Evolutionary conservation across 306 rosid genomes (phyloP).

Genomic region (Lagenaria siceraria): DNA sequence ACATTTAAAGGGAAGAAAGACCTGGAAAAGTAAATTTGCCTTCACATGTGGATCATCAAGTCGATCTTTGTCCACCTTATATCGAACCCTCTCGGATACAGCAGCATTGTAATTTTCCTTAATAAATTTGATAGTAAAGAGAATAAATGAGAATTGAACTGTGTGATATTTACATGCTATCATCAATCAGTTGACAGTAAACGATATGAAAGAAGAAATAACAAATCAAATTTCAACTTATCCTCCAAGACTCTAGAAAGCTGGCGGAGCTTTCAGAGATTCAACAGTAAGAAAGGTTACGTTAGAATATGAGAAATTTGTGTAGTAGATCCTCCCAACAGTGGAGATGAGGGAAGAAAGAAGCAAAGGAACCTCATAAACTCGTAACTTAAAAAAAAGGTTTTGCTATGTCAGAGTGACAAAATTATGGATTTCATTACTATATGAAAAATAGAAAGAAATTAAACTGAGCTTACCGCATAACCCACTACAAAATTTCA

Average conservation of each 20-base stretch:
- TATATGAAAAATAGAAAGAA: background rate
- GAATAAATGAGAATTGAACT: background rate
- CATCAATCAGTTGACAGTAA: background rate
- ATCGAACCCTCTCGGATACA: conserved; percentile 62
- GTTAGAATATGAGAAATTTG: background rate
- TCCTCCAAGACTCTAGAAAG: background rate
- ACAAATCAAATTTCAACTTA: background rate
- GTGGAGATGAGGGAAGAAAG: background rate
- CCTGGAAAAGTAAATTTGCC: conserved; percentile 91
- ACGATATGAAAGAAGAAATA: background rate
- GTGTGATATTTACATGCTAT: background rate
- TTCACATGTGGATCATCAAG: conserved; percentile 86
- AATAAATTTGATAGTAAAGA: background rate
- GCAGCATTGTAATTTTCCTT: conserved; percentile 81
- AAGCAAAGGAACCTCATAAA: background rate
- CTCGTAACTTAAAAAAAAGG: background rate
- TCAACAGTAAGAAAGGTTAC: background rate
- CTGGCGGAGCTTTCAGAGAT: background rate
- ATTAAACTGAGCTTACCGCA: background rate
- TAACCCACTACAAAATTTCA: background rate
- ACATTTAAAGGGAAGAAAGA: conserved; percentile 24
- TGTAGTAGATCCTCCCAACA: background rate
- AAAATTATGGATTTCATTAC: background rate
- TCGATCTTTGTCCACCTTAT: conserved; percentile 68
- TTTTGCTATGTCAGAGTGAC: background rate